Conservation (phyloP, 2,329 filamentous ascomycete genomes). For the Colletotrichum phormii region DNA sequence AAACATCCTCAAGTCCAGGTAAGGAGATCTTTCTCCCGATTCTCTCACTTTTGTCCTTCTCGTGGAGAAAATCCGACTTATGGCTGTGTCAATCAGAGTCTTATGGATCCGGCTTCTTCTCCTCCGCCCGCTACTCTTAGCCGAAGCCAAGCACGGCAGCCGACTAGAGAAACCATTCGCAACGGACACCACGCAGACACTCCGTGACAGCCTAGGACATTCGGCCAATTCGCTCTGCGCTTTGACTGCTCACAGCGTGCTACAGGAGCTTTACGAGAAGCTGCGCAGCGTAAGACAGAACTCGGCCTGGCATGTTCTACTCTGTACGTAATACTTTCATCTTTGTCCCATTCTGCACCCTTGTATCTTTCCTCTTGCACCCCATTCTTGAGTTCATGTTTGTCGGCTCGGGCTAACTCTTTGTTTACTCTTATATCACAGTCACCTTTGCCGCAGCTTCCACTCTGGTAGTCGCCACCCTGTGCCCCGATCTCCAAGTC, state of each 20-base stretch:
- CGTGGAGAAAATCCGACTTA: neutral
- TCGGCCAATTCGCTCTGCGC: slow-evolving; percentile 9
- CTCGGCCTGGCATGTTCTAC: slow-evolving; percentile 13
- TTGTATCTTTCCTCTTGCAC: neutral
- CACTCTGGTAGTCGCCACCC: neutral
- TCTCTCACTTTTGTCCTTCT: no score
- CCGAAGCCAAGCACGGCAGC: neutral
- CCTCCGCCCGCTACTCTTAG: neutral
- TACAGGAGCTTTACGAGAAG: slow-evolving; percentile 15
- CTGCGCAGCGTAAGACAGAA: slow-evolving; percentile 12
- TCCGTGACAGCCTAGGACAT: neutral
- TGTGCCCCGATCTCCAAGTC: neutral
- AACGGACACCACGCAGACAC: neutral
- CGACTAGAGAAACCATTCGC: neutral
- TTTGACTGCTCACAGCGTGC: slow-evolving; percentile 3
- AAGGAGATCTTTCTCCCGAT: fast-evolving
- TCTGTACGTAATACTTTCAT: neutral
- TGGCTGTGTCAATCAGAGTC: neutral
- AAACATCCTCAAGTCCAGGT: slow-evolving; percentile 23
- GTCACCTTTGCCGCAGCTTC: slow-evolving; percentile 21
- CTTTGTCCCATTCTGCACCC: neutral
- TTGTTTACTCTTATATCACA: neutral
- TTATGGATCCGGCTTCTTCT: slow-evolving; percentile 12
- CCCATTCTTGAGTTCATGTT: neutral
- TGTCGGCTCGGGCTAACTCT: neutral